Conservation (phyloP, 208 protist genomes). For the Porcisia hertigi region DNA sequence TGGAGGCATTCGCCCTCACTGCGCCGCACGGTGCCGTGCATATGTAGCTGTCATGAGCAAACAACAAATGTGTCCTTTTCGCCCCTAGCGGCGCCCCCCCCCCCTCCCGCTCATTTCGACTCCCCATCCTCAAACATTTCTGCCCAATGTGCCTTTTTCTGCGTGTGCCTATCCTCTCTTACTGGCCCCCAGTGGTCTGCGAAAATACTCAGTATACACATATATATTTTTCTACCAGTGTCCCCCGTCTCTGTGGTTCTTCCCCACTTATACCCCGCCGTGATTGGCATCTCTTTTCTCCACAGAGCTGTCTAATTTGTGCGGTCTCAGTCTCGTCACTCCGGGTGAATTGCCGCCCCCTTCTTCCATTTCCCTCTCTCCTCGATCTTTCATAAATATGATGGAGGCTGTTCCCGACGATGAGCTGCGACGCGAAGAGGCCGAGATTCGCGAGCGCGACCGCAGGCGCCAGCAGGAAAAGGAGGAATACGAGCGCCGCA, state of each 20-base stretch:
- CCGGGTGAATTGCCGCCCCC: no score
- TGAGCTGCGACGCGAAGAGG: slow-evolving; percentile 74
- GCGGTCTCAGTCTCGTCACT: no score
- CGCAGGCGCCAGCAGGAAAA: slow-evolving; percentile 65
- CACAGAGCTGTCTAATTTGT: no score
- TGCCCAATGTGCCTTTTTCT: no score
- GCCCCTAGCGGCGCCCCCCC: background rate
- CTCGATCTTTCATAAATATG: no score
- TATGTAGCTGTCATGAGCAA: no score
- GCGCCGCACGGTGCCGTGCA: background rate
- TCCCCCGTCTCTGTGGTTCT: background rate
- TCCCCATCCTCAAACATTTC: background rate
- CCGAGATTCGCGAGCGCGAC: slow-evolving; percentile 84
- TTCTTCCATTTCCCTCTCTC: background rate
- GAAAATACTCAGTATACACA: background rate
- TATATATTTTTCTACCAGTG: background rate
- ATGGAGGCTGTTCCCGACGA: slow-evolving; percentile 48
- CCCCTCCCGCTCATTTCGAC: background rate
- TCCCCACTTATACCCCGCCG: background rate
- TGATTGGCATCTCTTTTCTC: no score
- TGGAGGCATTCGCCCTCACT: background rate
- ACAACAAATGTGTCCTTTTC: background rate
- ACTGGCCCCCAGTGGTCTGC: no score
- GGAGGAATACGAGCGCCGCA: slow-evolving; percentile 68
- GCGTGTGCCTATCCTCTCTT: background rate